phyloP scores from a whole-genome alignment of 305 asterid species.

The Salvia sclarea region DNA sequence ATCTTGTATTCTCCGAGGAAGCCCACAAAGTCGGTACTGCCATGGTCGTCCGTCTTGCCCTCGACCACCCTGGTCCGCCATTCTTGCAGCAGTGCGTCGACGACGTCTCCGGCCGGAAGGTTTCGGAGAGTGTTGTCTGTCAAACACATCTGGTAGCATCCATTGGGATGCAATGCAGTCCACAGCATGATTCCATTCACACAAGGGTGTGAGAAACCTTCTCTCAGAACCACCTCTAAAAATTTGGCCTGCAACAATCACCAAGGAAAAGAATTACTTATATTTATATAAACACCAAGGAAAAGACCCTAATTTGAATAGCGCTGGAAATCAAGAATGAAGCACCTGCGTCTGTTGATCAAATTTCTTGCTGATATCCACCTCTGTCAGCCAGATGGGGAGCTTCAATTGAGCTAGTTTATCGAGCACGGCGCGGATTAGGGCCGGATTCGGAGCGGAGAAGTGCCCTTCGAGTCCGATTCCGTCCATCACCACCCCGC shows the following conservation, averaged over 20 bases:
- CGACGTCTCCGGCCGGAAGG: constrained; percentile 57
- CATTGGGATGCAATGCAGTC: constrained; percentile 53
- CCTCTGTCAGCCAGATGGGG: constrained; percentile 58
- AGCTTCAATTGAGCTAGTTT: constrained; percentile 40
- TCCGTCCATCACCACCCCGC: constrained; percentile 42
- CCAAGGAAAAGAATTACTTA: not conserved
- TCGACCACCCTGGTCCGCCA: constrained; percentile 52
- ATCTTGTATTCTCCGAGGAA: constrained; percentile 59
- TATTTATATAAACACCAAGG: not conserved
- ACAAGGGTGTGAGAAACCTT: constrained; percentile 54
- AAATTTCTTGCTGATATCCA: constrained; percentile 38
- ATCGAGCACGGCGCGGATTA: constrained; percentile 44
- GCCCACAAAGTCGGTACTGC: constrained; percentile 49
- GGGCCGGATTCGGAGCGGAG: constrained; percentile 38
- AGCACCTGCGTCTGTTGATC: constrained; percentile 45
- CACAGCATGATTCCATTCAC: constrained; percentile 63
- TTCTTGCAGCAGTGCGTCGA: constrained; percentile 54
- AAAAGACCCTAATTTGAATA: not conserved
- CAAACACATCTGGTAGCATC: constrained; percentile 70
- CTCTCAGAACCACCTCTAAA: constrained; percentile 52
- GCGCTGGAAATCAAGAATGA: not conserved
- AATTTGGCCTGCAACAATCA: constrained; percentile 46
- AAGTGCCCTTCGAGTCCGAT: constrained; percentile 54
- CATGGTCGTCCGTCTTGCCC: constrained; percentile 53
- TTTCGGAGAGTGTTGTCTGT: constrained; percentile 48